phyloP scores from a whole-genome alignment of 495 filamentous ascomycete species.

The Lentithecium fluviatile region DNA sequence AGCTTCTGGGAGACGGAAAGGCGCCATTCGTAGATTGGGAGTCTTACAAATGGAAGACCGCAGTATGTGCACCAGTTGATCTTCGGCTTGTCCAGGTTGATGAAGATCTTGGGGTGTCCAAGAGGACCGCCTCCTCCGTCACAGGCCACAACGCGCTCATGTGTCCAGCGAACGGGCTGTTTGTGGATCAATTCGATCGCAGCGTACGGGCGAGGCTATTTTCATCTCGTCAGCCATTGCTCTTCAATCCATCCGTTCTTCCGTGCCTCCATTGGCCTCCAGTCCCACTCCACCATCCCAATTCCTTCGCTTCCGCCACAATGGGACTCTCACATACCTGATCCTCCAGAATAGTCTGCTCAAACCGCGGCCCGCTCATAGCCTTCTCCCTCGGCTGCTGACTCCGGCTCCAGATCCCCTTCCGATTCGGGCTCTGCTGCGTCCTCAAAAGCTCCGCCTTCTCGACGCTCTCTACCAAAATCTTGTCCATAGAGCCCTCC shows the following conservation, averaged over 20 bases:
- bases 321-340: slow-evolving; percentile 61
- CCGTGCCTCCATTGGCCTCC: not conserved
- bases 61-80: slow-evolving; percentile 90
- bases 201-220: slow-evolving; percentile 78
- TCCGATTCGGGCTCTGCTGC: slow-evolving; percentile 85
- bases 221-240: slow-evolving; percentile 10
- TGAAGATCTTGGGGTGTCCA: slow-evolving; percentile 90
- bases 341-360: slow-evolving; percentile 87
- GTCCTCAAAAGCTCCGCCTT: slow-evolving; percentile 60
- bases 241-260: slow-evolving; percentile 7
- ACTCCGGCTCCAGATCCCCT: slow-evolving; percentile 73
- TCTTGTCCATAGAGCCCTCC: slow-evolving; percentile 44
- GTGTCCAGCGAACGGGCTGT: slow-evolving; percentile 89
- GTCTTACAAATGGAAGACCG: slow-evolving; percentile 87
- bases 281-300: not conserved
- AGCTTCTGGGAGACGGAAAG: too few species aligned
- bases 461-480: slow-evolving; percentile 58
- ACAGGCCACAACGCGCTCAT: slow-evolving; percentile 76
- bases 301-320: not conserved
- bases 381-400: slow-evolving; percentile 76
- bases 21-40: not conserved
- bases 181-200: slow-evolving; percentile 96
- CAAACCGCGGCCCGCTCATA: slow-evolving; percentile 92
- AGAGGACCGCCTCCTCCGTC: slow-evolving; percentile 91
- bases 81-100: slow-evolving; percentile 96